phyloP scores from a whole-genome alignment of 148 eudicot genomes.

The Rhododendron ovatum region DNA sequence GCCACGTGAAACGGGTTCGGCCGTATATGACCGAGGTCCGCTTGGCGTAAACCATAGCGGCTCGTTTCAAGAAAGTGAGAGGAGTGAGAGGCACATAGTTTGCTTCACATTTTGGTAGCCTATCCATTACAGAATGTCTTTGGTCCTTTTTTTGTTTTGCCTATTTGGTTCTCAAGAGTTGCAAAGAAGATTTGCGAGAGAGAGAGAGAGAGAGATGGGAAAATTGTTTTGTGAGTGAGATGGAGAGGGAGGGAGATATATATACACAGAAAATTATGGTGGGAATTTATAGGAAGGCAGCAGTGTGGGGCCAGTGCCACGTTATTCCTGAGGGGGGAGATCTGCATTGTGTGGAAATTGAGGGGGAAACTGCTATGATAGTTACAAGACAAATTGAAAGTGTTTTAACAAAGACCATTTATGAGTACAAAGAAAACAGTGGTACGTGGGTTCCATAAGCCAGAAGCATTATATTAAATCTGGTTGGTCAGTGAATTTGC shows the following conservation, averaged over 20 bases:
- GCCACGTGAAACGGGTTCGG: slow-evolving; percentile 60
- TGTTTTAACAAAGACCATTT: not conserved
- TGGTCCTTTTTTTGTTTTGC: not conserved
- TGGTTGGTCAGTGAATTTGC: no score
- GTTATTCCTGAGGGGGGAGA: not conserved
- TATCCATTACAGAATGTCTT: slow-evolving; percentile 40
- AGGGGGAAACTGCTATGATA: not conserved
- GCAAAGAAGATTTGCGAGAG: not conserved
- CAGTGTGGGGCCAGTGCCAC: not conserved
- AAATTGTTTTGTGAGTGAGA: not conserved
- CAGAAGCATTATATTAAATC: no score
- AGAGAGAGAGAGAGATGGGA: not conserved
- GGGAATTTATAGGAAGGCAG: not conserved
- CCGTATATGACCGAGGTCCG: slow-evolving; percentile 69
- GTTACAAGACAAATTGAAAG: not conserved
- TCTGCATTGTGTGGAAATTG: not conserved
- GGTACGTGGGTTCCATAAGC: not conserved
- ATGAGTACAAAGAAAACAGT: not conserved
- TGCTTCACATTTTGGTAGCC: slow-evolving; percentile 53
- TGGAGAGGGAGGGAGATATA: not conserved
- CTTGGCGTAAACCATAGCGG: slow-evolving; percentile 48
- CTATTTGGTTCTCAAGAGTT: not conserved
- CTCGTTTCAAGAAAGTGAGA: slow-evolving; percentile 67
- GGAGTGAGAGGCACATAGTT: slow-evolving; percentile 77
- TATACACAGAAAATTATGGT: not conserved